Evolutionary conservation across 208 protist genomes (phyloP).

Genomic region (Leishmania amazonensis): DNA sequence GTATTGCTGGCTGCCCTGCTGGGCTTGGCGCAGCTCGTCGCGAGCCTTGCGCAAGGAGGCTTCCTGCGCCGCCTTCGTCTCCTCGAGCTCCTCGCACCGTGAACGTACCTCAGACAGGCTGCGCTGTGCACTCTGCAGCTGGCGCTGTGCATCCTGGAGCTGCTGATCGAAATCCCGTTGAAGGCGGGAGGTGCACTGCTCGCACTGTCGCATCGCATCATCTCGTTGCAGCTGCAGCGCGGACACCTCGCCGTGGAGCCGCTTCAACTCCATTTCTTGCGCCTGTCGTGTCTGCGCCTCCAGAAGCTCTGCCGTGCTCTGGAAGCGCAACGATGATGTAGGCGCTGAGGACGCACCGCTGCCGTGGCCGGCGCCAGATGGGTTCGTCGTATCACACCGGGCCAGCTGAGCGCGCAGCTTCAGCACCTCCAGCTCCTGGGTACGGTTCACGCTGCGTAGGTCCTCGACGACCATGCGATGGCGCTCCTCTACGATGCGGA

Average conservation of each 20-base stretch:
- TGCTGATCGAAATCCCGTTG: slow-evolving; percentile 55
- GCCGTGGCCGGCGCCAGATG: slow-evolving; percentile 16
- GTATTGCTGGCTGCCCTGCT: slow-evolving; percentile 33
- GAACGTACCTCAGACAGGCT: slow-evolving; percentile 20
- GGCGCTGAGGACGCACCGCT: slow-evolving; percentile 5
- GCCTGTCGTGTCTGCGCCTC: slow-evolving; percentile 71
- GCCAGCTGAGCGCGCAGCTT: slow-evolving; percentile 78
- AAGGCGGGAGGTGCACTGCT: slow-evolving; percentile 59
- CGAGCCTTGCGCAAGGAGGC: slow-evolving; percentile 20
- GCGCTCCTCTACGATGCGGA: slow-evolving; percentile 79
- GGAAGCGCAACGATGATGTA: slow-evolving; percentile 7
- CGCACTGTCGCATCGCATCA: slow-evolving; percentile 68
- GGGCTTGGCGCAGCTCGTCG: slow-evolving; percentile 25
- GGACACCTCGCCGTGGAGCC: slow-evolving; percentile 67
- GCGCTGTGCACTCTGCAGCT: slow-evolving; percentile 38
- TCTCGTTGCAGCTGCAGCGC: slow-evolving; percentile 67
- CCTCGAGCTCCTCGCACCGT: slow-evolving; percentile 36
- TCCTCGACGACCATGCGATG: slow-evolving; percentile 67
- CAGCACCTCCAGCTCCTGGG: slow-evolving; percentile 70
- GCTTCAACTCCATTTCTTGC: slow-evolving; percentile 78
- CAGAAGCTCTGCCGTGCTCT: slow-evolving; percentile 62
- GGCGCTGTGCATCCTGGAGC: slow-evolving; percentile 34
- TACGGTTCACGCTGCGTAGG: slow-evolving; percentile 49
- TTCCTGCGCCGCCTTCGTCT: slow-evolving; percentile 16
- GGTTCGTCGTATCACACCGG: slow-evolving; percentile 43